Conservation (phyloP, 2,329 filamentous ascomycete species). For the Monosporascus sp. region DNA sequence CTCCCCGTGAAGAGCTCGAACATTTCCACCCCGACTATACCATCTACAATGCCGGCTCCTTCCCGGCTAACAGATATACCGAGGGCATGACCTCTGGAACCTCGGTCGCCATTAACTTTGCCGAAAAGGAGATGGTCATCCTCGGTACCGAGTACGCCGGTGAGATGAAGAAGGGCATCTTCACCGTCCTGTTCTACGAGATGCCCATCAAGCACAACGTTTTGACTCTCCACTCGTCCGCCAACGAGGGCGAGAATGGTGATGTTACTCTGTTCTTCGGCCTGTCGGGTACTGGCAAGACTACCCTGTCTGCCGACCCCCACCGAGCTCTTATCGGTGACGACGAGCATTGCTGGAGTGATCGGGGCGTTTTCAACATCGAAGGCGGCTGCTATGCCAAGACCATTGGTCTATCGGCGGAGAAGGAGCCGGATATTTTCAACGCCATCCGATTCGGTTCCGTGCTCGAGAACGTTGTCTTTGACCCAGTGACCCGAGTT, state of each 20-base stretch:
- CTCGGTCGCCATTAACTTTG: conserved; percentile 97
- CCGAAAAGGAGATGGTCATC: conserved; percentile 99
- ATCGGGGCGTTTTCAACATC: conserved; percentile 97
- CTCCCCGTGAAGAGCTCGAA: conserved; percentile 83
- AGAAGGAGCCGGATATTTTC: conserved; percentile 99
- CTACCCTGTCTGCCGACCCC: conserved; percentile 92
- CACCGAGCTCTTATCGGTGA: conserved; percentile 96
- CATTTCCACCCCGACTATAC: conserved; percentile 99
- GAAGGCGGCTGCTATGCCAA: conserved; percentile 99
- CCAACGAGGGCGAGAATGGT: conserved; percentile 90
- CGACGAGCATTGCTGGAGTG: conserved; percentile 99
- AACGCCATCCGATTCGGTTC: conserved; percentile 94
- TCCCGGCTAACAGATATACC: conserved; percentile 97
- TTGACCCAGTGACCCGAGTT: conserved; percentile 79
- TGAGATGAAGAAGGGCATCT: conserved; percentile 97
- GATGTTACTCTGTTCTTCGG: conserved; percentile 99
- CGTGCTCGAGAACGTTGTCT: conserved; percentile 97
- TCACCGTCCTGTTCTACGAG: conserved; percentile 99
- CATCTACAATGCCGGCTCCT: conserved; percentile 98
- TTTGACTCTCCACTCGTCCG: conserved; percentile 94
- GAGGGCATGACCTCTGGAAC: conserved; percentile 98
- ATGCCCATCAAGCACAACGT: conserved; percentile 99
- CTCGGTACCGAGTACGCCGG: conserved; percentile 97
- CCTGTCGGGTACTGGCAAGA: conserved; percentile 97
- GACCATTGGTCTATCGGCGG: conserved; percentile 91